Conservation (phyloP, 1,284 basidiomycete species). For the Leccinum pseudoinsigne region DNA sequence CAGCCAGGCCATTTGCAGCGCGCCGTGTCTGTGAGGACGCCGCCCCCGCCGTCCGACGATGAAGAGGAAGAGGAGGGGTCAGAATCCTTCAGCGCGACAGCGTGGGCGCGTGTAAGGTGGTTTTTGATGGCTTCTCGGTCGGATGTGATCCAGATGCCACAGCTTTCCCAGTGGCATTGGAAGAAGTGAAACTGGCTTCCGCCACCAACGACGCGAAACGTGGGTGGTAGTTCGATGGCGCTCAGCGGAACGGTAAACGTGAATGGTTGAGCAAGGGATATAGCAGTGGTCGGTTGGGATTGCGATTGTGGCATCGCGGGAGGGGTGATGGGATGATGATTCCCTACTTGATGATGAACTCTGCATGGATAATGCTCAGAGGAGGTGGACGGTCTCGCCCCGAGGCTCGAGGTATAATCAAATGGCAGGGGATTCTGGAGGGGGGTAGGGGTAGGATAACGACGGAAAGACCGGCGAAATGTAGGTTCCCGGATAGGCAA, state of each 20-base stretch:
- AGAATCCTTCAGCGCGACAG: slow-evolving; percentile 7
- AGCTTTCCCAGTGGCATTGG: slow-evolving; percentile 21
- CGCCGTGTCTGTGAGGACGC: background rate
- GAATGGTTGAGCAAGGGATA: background rate
- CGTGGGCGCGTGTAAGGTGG: slow-evolving; percentile 19
- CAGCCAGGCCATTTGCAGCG: slow-evolving; percentile 20
- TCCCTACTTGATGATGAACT: background rate
- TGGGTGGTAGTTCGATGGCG: slow-evolving; percentile 13
- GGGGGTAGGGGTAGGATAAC: background rate
- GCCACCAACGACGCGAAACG: background rate
- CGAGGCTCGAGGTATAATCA: background rate
- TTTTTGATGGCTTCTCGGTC: slow-evolving; percentile 16
- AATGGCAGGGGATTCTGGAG: background rate
- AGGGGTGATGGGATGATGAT: background rate
- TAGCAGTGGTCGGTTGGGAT: background rate
- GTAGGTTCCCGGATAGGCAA: background rate
- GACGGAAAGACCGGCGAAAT: background rate
- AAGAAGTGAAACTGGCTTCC: slow-evolving; percentile 16
- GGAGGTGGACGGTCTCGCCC: background rate
- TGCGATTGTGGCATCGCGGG: background rate
- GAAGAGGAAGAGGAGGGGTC: background rate
- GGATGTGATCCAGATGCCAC: slow-evolving; percentile 21
- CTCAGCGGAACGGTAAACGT: slow-evolving; percentile 11
- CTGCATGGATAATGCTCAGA: background rate
- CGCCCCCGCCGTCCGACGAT: background rate